These are phyloP conservation scores for Metschnikowia shivogae DNA, from an alignment of 805 yeast genomes.

Conservation along the genomic window DNA sequence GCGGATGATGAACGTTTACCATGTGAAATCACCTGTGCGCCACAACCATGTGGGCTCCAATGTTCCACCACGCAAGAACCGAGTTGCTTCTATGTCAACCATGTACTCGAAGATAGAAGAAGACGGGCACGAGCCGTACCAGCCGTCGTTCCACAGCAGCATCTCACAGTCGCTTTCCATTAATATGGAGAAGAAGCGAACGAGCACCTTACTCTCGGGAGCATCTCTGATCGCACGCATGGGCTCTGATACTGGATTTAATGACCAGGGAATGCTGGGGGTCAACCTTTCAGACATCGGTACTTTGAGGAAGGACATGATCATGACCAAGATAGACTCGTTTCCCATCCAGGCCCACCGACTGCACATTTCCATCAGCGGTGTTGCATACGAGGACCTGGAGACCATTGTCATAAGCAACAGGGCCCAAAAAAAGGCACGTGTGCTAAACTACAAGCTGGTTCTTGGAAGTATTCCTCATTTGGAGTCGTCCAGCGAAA, in stretches of 20 bases:
- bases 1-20: slow-evolving; percentile 48
- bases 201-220: slow-evolving; percentile 40
- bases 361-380: slow-evolving; percentile 31
- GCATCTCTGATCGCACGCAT: slow-evolving; percentile 43
- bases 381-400: slow-evolving; percentile 45
- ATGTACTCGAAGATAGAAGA: slow-evolving; percentile 43
- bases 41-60: slow-evolving; percentile 5
- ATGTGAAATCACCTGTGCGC: slow-evolving; percentile 40
- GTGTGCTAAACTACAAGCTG: slow-evolving; percentile 47
- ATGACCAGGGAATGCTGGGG: slow-evolving; percentile 23
- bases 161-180: slow-evolving; percentile 21
- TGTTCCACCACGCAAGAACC: slow-evolving; percentile 16
- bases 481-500: slow-evolving; percentile 15
- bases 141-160: slow-evolving; percentile 3
- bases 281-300: slow-evolving; percentile 17
- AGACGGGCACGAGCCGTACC: slow-evolving; percentile 20
- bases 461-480: slow-evolving; percentile 29
- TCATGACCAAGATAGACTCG: slow-evolving; percentile 58
- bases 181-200: slow-evolving; percentile 41
- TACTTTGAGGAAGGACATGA: slow-evolving; percentile 57
- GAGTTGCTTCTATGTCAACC: slow-evolving; percentile 32
- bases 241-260: slow-evolving; percentile 35
- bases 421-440: slow-evolving; percentile 36
- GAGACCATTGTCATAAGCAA: slow-evolving; percentile 62
- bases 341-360: slow-evolving; percentile 29